Evolutionary conservation across 202 grass and related monocot species (phyloP).

Genomic region (Digitaria exilis): DNA sequence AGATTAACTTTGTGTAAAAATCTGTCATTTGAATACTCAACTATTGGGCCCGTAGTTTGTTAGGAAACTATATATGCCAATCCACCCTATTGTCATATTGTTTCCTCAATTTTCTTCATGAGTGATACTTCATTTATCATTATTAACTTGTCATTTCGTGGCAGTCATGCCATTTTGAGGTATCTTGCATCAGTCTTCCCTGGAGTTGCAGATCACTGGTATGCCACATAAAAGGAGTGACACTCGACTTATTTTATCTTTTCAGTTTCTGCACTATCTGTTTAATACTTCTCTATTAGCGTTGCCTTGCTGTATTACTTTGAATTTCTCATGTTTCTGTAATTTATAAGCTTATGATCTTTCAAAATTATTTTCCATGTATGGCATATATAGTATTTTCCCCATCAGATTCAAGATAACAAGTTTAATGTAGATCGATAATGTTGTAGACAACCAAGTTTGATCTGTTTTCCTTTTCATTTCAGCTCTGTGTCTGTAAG

Average conservation of each 20-base stretch:
- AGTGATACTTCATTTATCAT: no score
- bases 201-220: no score
- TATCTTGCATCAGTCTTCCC: no score
- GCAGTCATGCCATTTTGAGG: no score
- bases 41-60: no score
- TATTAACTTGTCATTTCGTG: no score
- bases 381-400: background rate
- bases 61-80: no score
- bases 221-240: background rate
- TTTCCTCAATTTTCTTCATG: no score
- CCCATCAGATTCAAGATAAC: background rate
- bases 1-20: no score
- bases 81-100: no score
- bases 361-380: background rate
- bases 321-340: background rate
- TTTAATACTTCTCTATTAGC: background rate
- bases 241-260: slow-evolving; percentile 1
- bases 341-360: background rate
- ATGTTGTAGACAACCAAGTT: background rate
- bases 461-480: background rate
- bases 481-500: background rate
- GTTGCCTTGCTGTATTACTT: background rate
- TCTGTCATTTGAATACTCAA: no score
- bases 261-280: background rate
- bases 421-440: background rate